Percentiles rank a stretch among this genome's conserved stretches.
Conservation (phyloP, 257 asterid genomes). For the Echium plantagineum region DNA sequence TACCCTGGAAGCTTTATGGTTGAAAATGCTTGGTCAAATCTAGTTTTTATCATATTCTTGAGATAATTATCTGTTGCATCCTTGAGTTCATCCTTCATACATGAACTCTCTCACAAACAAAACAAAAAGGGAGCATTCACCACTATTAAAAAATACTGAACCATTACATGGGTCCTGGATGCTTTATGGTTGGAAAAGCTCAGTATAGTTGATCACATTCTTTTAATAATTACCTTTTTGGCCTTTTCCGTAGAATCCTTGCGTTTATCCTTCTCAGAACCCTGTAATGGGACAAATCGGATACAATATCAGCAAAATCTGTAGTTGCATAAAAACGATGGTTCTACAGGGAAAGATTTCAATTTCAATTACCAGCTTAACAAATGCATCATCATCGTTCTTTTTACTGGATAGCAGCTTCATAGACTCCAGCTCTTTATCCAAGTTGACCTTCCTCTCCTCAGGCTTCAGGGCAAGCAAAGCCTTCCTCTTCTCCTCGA, state of each 20-base stretch:
- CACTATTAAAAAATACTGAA: too few species aligned
- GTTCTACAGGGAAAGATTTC: too few species aligned
- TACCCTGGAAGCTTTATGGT: too few species aligned
- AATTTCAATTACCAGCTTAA: conserved; percentile 36
- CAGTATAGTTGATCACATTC: too few species aligned
- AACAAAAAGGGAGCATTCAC: too few species aligned
- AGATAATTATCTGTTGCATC: conserved; percentile 33
- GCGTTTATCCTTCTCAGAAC: conserved; percentile 47
- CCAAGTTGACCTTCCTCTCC: conserved; percentile 57
- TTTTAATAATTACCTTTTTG: conserved; percentile 31
- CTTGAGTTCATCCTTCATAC: conserved; percentile 34
- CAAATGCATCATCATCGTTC: conserved; percentile 46
- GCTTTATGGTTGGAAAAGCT: too few species aligned
- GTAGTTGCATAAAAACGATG: too few species aligned
- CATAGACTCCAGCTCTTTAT: conserved; percentile 55
- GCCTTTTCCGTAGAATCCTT: conserved; percentile 51
- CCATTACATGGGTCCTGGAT: too few species aligned
- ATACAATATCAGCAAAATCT: too few species aligned
- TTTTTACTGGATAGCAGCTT: conserved; percentile 57
- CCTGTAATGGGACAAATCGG: conserved; percentile 17
- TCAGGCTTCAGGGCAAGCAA: conserved; percentile 36
- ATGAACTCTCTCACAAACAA: too few species aligned
- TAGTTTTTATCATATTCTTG: too few species aligned
- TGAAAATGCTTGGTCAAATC: too few species aligned
- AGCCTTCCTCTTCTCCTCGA: conserved; percentile 56